phyloP scores from a whole-genome alignment of 371 early-diverging fungal genomes.

The Capillidium rhysosporum region DNA sequence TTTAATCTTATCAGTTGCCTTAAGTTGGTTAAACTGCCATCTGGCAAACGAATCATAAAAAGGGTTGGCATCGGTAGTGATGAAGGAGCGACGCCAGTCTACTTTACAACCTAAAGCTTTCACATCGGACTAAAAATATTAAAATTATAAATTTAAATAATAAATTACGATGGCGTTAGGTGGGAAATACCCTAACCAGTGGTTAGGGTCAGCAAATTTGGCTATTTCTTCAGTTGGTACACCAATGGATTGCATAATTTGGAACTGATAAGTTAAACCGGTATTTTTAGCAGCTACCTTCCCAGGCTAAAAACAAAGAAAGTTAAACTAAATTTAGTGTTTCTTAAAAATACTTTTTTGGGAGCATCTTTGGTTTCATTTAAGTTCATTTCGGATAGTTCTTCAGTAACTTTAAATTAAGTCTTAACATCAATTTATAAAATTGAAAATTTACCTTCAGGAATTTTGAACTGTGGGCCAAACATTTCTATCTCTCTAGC shows the following conservation, averaged over 20 bases:
- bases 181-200: slow-evolving; percentile 98
- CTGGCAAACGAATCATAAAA: slow-evolving; percentile 98
- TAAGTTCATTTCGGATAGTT: slow-evolving; percentile 14
- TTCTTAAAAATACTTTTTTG: slow-evolving; percentile 8
- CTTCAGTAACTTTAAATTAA: slow-evolving; percentile 3
- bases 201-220: slow-evolving; percentile 84
- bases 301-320: slow-evolving; percentile 44
- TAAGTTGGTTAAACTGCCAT: slow-evolving; percentile 98
- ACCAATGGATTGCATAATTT: slow-evolving; percentile 90
- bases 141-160: background rate
- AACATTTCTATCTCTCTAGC: slow-evolving; percentile 85
- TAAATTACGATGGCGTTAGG: slow-evolving; percentile 46
- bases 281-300: slow-evolving; percentile 82
- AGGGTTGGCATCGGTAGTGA: slow-evolving; percentile 98
- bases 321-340: slow-evolving; percentile 23
- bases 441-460: slow-evolving; percentile 9
- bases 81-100: slow-evolving; percentile 97
- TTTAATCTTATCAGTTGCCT: slow-evolving; percentile 61
- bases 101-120: slow-evolving; percentile 77
- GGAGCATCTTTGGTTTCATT: slow-evolving; percentile 11
- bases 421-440: too few species aligned
- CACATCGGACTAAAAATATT: slow-evolving; percentile 42
- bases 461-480: slow-evolving; percentile 63
- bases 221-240: slow-evolving; percentile 76
- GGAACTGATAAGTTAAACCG: slow-evolving; percentile 76